Evolutionary conservation across 331 rosid genomes (phyloP).

Genomic region (Dryas integrifolia): DNA sequence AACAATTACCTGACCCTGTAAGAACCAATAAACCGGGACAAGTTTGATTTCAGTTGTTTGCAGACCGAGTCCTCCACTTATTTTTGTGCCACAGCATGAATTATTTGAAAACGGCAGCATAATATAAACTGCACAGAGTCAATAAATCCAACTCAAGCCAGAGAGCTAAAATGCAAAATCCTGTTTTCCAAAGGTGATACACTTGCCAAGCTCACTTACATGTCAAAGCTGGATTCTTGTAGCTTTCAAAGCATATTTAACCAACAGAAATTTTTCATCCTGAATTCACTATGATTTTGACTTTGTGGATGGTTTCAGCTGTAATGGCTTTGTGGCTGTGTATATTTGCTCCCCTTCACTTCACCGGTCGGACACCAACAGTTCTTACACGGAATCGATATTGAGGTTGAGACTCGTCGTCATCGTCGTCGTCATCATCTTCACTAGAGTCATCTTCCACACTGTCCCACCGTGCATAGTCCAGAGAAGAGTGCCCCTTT

Average conservation of each 20-base stretch:
- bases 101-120: not conserved
- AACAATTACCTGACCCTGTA: conserved; percentile 5
- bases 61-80: conserved; percentile 1
- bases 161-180: not conserved
- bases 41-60: not conserved
- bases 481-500: conserved; percentile 83
- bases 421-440: conserved; percentile 46
- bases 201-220: not conserved
- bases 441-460: conserved; percentile 95
- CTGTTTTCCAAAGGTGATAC: not conserved
- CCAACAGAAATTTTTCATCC: conserved; percentile 10
- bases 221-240: not conserved
- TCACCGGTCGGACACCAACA: conserved; percentile 70
- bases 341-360: conserved; percentile 39
- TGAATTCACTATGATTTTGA: conserved; percentile 13
- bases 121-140: conserved; percentile 10
- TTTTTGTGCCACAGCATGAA: not conserved
- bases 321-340: conserved; percentile 9
- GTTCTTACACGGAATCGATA: conserved; percentile 76
- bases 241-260: conserved; percentile 7
- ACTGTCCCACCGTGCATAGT: conserved; percentile 86
- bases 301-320: conserved; percentile 7
- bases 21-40: not conserved
- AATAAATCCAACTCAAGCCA: conserved; percentile 3
- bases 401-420: conserved; percentile 68